Conservation (phyloP, 139 green algal species). For the Chlamydomonas incerta region DNA sequence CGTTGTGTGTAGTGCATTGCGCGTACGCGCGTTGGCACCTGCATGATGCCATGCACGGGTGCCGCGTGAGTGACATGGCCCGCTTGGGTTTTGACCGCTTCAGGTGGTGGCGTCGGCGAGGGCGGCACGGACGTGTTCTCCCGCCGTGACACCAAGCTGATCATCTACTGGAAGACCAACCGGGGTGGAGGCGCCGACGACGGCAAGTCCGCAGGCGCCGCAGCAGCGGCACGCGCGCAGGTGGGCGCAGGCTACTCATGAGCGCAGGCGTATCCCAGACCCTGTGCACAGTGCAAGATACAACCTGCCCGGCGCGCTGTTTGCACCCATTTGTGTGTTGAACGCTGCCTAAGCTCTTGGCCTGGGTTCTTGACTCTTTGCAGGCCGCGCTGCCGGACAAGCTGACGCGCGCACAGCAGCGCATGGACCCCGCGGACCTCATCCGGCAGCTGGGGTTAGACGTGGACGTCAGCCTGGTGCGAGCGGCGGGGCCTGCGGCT, state of each 20-base stretch:
- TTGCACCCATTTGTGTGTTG: too few species aligned
- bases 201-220: neutral
- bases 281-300: too few species aligned
- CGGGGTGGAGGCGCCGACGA: neutral
- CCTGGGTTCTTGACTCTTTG: too few species aligned
- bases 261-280: too few species aligned
- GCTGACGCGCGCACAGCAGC: slow-evolving; percentile 38
- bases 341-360: too few species aligned
- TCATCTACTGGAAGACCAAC: slow-evolving; percentile 60
- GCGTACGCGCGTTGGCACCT: too few species aligned
- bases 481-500: neutral
- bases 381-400: slow-evolving; percentile 29
- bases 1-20: too few species aligned
- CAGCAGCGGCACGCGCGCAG: neutral
- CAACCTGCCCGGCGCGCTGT: too few species aligned
- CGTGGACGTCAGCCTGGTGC: slow-evolving; percentile 45
- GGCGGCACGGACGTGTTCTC: slow-evolving; percentile 40
- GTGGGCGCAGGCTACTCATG: too few species aligned
- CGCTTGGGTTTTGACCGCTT: too few species aligned
- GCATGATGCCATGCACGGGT: too few species aligned
- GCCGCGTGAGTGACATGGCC: too few species aligned
- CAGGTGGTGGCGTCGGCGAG: slow-evolving; percentile 24
- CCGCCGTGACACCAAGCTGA: slow-evolving; percentile 47
- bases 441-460: slow-evolving; percentile 51
- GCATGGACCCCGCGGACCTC: slow-evolving; percentile 53